phyloP scores from a whole-genome alignment of 768 basidiomycete genomes.

The Phaeotremella skinneri region DNA sequence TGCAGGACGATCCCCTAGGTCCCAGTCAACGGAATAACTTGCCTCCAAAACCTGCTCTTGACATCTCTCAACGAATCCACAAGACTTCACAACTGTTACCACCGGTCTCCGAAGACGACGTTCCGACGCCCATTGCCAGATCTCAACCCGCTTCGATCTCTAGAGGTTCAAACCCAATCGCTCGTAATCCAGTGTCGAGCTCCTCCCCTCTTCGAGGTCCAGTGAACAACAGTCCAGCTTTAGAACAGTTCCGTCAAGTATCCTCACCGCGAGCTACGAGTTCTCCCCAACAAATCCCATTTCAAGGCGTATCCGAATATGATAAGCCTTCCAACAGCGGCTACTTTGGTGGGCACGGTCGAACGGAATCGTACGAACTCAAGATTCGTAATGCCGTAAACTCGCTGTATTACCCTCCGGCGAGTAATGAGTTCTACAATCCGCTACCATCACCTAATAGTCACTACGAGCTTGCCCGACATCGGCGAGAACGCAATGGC shows the following conservation, averaged over 20 bases:
- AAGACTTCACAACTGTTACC: conserved; percentile 4
- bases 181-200: conserved; percentile 17
- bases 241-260: conserved; percentile 22
- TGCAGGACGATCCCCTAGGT: conserved; percentile 7
- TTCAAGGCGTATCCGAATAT: conserved; percentile 10
- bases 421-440: not conserved
- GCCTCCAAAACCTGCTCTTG: conserved; percentile 12
- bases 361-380: conserved; percentile 2
- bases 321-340: not conserved
- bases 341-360: not conserved
- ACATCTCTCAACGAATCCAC: conserved; percentile 10
- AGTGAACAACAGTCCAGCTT: not conserved
- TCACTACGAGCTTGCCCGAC: conserved; percentile 8
- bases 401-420: not conserved
- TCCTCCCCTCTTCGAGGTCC: conserved; percentile 14
- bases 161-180: not conserved
- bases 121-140: conserved; percentile 7
- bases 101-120: conserved; percentile 15
- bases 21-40: conserved; percentile 10
- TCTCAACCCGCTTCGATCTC: conserved; percentile 2
- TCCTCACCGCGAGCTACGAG: not conserved
- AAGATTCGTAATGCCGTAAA: not conserved
- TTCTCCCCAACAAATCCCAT: conserved; percentile 11
- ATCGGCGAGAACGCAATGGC: not conserved
- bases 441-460: conserved; percentile 4